These are phyloP conservation scores for Dactylellina leptospora DNA, from an alignment of 2,329 filamentous ascomycete genomes.

Conservation along the genomic window DNA sequence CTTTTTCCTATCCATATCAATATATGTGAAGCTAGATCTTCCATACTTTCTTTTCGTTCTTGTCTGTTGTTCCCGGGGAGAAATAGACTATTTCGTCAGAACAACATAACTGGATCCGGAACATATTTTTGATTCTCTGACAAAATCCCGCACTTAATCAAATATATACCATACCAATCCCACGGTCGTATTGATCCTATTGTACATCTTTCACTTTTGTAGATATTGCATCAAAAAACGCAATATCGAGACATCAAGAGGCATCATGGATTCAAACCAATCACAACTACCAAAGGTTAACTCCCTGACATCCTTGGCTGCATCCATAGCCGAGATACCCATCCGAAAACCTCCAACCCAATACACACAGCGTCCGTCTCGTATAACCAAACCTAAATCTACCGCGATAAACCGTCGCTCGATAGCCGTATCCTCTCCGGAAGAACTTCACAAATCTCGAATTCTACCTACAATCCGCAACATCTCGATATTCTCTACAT, in stretches of 20 bases:
- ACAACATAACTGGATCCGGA: slow-evolving; percentile 31
- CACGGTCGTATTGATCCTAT: neutral
- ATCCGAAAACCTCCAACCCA: slow-evolving; percentile 23
- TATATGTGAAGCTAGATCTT: slow-evolving; percentile 38
- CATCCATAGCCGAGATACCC: slow-evolving; percentile 26
- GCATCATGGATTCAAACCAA: slow-evolving; percentile 15
- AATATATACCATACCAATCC: slow-evolving; percentile 22
- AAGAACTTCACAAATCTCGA: slow-evolving; percentile 34
- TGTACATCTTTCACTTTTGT: neutral
- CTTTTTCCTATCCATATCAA: neutral
- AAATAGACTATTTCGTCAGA: slow-evolving; percentile 22
- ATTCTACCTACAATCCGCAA: slow-evolving; percentile 46
- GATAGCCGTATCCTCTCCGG: slow-evolving; percentile 22
- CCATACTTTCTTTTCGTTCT: slow-evolving; percentile 25
- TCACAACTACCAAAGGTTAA: neutral
- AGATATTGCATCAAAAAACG: neutral
- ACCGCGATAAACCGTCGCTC: slow-evolving; percentile 25
- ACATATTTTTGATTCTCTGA: slow-evolving; percentile 22
- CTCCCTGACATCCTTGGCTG: slow-evolving; percentile 39
- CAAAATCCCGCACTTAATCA: slow-evolving; percentile 13
- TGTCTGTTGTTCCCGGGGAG: slow-evolving; percentile 36
- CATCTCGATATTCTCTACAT: slow-evolving; percentile 41
- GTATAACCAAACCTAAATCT: slow-evolving; percentile 19
- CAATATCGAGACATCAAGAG: neutral
- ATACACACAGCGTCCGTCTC: slow-evolving; percentile 39